Evolutionary conservation across 2,329 filamentous ascomycete species (phyloP), one percentile per base, ranked within the genome.

Genomic region (Didymella exigua): DNA sequence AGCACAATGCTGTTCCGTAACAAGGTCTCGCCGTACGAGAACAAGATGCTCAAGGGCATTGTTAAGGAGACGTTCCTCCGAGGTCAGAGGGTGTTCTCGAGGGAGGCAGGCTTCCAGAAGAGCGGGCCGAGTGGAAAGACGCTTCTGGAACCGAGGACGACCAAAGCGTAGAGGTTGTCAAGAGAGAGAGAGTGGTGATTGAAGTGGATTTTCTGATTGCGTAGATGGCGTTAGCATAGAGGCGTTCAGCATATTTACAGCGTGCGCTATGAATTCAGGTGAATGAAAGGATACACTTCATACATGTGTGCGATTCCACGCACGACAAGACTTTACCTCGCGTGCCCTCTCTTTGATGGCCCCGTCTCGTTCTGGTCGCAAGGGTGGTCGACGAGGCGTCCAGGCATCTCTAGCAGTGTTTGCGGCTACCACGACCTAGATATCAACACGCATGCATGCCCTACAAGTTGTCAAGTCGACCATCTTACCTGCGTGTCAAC

Each of bases 1-100:
- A 86, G 84, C 58, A 91, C 91, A 44, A 96, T 99, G 92, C 84
- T 95, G 63, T 99, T 96, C 84, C 88, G 91, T 76, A 96, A 97
- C 76, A 91, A 91, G 70, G 93, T 91, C 79, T 92, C 88, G 52
- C 92, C 93, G 0, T 97, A 96, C 82, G 89, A 96, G 73, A 90
- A 90, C 18, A 89, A 88, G 75, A 82, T 79, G 27, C 87, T 97
- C 67, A 84, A 82, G 41, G 93, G 93, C 1, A 84, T 91, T 55
- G 92, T 96, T 10, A 81, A 78, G 54, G 90, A 96, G 81, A 96
- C 93, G 7, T 96, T 91, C 89, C 70, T 97, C 58, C 82, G 92
- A 6, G 93, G 93, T 0, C 79, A 78, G 60, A 87, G 84, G 72
- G 82, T 96, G n/a, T 96, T 89, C 73, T 82, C 84, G 59, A 80